These are phyloP conservation scores for Telfairia occidentalis DNA, from an alignment of 331 rosid genomes.

Conservation along the genomic window DNA sequence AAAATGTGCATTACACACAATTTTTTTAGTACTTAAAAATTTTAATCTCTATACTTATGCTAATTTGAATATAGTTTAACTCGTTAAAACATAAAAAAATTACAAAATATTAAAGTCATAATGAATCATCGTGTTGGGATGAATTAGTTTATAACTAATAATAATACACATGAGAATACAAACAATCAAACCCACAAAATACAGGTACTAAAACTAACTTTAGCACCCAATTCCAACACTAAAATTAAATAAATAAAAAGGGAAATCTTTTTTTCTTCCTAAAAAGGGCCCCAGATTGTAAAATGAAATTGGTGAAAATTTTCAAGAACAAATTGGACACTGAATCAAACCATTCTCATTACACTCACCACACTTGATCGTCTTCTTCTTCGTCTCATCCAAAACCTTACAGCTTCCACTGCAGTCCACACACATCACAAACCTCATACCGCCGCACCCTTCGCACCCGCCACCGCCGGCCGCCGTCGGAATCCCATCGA, in stretches of 20 bases:
- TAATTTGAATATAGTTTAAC: too few species aligned
- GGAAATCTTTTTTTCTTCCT: background rate
- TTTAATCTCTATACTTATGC: too few species aligned
- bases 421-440: conserved; percentile 69
- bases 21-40: too few species aligned
- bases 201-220: conserved; percentile 62
- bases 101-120: background rate
- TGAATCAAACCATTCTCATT: conserved; percentile 85
- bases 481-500: conserved; percentile 56
- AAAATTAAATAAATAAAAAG: background rate
- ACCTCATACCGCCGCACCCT: conserved; percentile 71
- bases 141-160: background rate
- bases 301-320: background rate
- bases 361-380: conserved; percentile 55
- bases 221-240: conserved; percentile 27
- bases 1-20: too few species aligned
- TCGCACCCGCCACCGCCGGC: conserved; percentile 39
- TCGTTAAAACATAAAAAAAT: too few species aligned
- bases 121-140: conserved; percentile 9
- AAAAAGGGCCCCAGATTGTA: background rate
- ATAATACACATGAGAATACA: background rate
- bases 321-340: conserved; percentile 56
- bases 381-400: conserved; percentile 42
- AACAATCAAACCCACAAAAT: conserved; percentile 1
- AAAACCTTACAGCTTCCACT: conserved; percentile 86